Base-by-base conservation (phyloP, 2,329 filamentous ascomycete species). In the Aspergillus pseudoviridinutans region DNA sequence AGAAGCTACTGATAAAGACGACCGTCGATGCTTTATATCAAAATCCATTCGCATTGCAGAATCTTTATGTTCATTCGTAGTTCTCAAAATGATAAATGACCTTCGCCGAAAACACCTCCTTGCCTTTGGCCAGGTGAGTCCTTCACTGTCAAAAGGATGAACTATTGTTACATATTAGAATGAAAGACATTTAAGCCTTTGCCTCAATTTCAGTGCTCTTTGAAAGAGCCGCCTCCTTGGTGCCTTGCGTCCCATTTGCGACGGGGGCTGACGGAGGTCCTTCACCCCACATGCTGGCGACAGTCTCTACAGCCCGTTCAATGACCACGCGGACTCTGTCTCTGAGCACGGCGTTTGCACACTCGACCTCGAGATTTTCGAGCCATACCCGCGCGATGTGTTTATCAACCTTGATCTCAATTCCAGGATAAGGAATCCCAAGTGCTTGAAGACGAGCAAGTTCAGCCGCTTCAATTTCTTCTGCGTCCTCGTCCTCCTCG, bases 301-400 rank as follows among this genome's bases (percentile, higher is more conserved):
- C 90, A 27, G 92, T 90, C 78, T 97, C 92, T 3, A 93, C 88
- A 0, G 90, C 92, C 64, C 92, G 83, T 74, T 97, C 93, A 10
- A 97, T 90, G 8, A 99, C 91, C 1, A 91, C 91, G 65, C 89
- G 84, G 4, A 99, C 90, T 58, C 94, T 82, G 73, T 96, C 93
- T 50, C 87, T 87, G 68, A 96, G 84, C 20, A 91, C 85, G 61
- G 86, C 85, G 62, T 91, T 91, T 55, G 78, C 78, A 72, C 91
- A 95, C 75, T 97, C 94, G 4, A 99, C 90, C 66, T 96, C 91
- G 49, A 97, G 76, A 64, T 90, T 86, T 80, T 97, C 94, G 42
- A 99, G 79, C 92, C 93, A 97, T 6, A 99, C 88, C 60, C 86
- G 89, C 6, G 93, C 94, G 54, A 88, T 81, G 76, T 92, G 88